A percentile compares a stretch with the other conserved stretches of the same genome.
phyloP scores from a whole-genome alignment of 805 yeast species.

The Isabelozyma pseudorhagii region DNA sequence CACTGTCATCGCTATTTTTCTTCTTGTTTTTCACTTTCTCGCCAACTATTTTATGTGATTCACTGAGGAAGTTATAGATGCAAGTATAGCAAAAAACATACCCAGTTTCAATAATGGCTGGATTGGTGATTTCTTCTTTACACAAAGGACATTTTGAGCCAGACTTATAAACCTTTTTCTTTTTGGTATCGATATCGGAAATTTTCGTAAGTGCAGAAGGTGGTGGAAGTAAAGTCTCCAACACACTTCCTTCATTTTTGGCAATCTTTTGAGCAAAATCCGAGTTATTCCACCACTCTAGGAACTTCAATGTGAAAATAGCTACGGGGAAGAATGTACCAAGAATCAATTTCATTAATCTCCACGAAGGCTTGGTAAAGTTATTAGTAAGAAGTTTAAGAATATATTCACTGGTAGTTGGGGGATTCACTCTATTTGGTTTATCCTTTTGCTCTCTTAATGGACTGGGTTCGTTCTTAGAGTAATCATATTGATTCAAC shows the following conservation, averaged over 20 bases:
- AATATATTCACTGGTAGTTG: constrained; percentile 35
- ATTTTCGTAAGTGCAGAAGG: constrained; percentile 30
- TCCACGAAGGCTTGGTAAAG: constrained; percentile 27
- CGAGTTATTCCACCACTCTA: constrained; percentile 91
- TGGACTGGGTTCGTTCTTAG: constrained; percentile 24
- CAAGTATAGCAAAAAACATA: constrained; percentile 87
- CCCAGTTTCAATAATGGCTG: constrained; percentile 89
- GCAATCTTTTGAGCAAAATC: constrained; percentile 62
- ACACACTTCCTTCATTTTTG: constrained; percentile 41
- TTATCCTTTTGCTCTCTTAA: constrained; percentile 5
- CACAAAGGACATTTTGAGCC: constrained; percentile 67
- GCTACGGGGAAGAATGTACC: constrained; percentile 73
- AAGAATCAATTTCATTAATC: constrained; percentile 27
- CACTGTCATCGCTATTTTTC: constrained; percentile 7
- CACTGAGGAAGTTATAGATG: constrained; percentile 61
- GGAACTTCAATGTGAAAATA: constrained; percentile 73
- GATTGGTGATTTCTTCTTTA: constrained; percentile 59
- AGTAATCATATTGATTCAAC: constrained; percentile 49
- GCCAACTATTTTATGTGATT: constrained; percentile 35
- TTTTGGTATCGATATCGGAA: constrained; percentile 8
- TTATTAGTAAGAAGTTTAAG: constrained; percentile 17
- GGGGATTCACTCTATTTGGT: constrained; percentile 38
- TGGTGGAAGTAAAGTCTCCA: constrained; percentile 50
- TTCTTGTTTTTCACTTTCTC: constrained; percentile 9
- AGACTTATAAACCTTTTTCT: constrained; percentile 21